phyloP scores from a whole-genome alignment of 345 rosid genomes.

The Dovyalis caffra region DNA sequence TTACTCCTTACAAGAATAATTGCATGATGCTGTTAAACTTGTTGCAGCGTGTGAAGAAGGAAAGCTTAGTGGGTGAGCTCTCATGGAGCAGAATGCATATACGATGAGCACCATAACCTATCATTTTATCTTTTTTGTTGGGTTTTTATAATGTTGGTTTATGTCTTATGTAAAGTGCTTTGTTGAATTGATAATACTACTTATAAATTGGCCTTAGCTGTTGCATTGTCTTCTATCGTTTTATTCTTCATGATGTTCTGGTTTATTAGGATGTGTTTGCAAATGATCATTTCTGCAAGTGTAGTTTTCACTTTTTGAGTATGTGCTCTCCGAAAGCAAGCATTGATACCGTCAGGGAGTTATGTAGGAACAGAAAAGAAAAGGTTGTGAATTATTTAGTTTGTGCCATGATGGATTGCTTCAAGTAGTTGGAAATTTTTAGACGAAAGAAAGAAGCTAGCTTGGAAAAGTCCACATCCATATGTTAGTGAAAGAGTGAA shows the following conservation, averaged over 20 bases:
- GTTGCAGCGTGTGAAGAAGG: slow-evolving; percentile 35
- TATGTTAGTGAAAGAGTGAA: too few species aligned
- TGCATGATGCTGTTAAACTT: slow-evolving; percentile 24
- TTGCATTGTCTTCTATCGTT: not conserved
- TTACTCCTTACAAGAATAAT: slow-evolving; percentile 31
- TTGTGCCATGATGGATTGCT: not conserved
- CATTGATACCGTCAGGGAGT: not conserved
- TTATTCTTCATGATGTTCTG: not conserved
- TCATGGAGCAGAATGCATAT: slow-evolving; percentile 20
- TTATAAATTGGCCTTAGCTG: not conserved
- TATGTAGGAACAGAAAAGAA: not conserved
- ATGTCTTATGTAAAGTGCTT: slow-evolving; percentile 17
- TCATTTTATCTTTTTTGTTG: slow-evolving; percentile 10
- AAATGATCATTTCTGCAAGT: not conserved
- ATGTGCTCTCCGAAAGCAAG: not conserved
- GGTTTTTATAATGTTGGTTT: slow-evolving; percentile 10
- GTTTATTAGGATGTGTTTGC: not conserved
- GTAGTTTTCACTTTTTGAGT: too few species aligned
- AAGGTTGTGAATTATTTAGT: not conserved
- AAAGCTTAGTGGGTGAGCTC: slow-evolving; percentile 23
- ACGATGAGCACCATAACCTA: slow-evolving; percentile 17
- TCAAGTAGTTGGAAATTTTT: not conserved
- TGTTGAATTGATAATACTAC: slow-evolving; percentile 2
- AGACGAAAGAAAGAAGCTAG: not conserved
- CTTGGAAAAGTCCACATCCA: not conserved